These are phyloP conservation scores for Pseudonectria buxi DNA, from an alignment of 2,329 filamentous ascomycete species.

Conservation along the genomic window DNA sequence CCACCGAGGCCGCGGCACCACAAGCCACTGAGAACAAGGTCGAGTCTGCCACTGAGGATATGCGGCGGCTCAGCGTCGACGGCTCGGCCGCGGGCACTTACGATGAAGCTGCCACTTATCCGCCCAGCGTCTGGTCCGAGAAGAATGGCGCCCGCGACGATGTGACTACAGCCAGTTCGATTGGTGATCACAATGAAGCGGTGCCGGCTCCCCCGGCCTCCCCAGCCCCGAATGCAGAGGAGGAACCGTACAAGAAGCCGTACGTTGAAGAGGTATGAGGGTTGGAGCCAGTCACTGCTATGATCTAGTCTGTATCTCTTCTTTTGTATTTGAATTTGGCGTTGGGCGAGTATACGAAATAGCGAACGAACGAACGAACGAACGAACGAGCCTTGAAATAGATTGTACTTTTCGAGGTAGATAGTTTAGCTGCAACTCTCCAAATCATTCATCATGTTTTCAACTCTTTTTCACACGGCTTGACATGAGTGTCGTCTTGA, in stretches of 20 bases:
- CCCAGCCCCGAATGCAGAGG: slow-evolving; percentile 10
- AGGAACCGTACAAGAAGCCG: slow-evolving; percentile 17
- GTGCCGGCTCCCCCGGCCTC: neutral
- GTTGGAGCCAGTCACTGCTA: neutral
- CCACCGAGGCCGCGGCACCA: slow-evolving; percentile 3
- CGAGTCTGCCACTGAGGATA: slow-evolving; percentile 15
- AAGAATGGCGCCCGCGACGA: slow-evolving; percentile 12
- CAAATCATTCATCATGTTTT: too few relatives aligned
- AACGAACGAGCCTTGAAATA: too few relatives aligned
- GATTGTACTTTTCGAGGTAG: too few relatives aligned
- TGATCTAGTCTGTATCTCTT: too few relatives aligned
- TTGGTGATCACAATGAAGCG: slow-evolving; percentile 12
- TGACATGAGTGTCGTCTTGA: too few relatives aligned
- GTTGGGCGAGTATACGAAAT: too few relatives aligned
- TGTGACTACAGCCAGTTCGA: slow-evolving; percentile 17
- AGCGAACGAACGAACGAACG: too few relatives aligned
- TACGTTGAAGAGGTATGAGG: slow-evolving; percentile 14
- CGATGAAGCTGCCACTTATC: too few relatives aligned
- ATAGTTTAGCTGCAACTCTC: too few relatives aligned
- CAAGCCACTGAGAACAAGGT: slow-evolving; percentile 11
- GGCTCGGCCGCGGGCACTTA: too few relatives aligned
- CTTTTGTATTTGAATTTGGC: too few relatives aligned
- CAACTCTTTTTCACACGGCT: too few relatives aligned
- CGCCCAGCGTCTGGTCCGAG: slow-evolving; percentile 5
- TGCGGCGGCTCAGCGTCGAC: slow-evolving; percentile 12